A percentile compares a stretch with the other conserved stretches of the same genome.
Evolutionary conservation across 768 basidiomycete species (phyloP).

Genomic region (Lactarius indigo): DNA sequence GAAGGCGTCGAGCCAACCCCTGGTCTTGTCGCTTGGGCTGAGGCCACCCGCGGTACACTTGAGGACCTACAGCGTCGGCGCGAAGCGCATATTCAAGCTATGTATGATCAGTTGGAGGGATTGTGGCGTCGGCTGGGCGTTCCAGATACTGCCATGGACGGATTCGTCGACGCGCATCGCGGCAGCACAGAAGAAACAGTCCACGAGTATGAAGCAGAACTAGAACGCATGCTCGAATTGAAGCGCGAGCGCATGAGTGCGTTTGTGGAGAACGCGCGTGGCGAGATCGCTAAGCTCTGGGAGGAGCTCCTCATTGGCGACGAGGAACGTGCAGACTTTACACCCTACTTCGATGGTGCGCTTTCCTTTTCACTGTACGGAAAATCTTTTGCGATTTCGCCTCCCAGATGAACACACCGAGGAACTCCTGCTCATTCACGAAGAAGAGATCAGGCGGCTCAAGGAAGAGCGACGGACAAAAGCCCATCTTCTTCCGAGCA

Average conservation of each 20-base stretch:
- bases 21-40: slow-evolving; percentile 71
- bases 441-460: slow-evolving; percentile 76
- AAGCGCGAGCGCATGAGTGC: slow-evolving; percentile 84
- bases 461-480: slow-evolving; percentile 82
- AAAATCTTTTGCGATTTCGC: background rate
- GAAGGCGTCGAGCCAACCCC: slow-evolving; percentile 77
- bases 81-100: slow-evolving; percentile 82
- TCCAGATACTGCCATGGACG: slow-evolving; percentile 75
- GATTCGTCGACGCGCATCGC: slow-evolving; percentile 83
- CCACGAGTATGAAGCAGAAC: slow-evolving; percentile 81
- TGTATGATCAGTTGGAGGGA: slow-evolving; percentile 91
- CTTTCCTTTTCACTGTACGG: slow-evolving; percentile 8
- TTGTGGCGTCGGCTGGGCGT: slow-evolving; percentile 89
- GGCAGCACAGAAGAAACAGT: slow-evolving; percentile 79
- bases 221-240: slow-evolving; percentile 85
- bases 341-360: slow-evolving; percentile 79
- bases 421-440: slow-evolving; percentile 80
- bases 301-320: slow-evolving; percentile 83
- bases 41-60: slow-evolving; percentile 52
- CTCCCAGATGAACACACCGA: slow-evolving; percentile 79
- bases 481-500: slow-evolving; percentile 65
- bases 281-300: slow-evolving; percentile 80
- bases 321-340: slow-evolving; percentile 76
- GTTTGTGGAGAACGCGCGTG: slow-evolving; percentile 78
- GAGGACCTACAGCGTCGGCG: slow-evolving; percentile 70